phyloP scores from a whole-genome alignment of 202 grass and related monocot genomes.

The Digitaria exilis region DNA sequence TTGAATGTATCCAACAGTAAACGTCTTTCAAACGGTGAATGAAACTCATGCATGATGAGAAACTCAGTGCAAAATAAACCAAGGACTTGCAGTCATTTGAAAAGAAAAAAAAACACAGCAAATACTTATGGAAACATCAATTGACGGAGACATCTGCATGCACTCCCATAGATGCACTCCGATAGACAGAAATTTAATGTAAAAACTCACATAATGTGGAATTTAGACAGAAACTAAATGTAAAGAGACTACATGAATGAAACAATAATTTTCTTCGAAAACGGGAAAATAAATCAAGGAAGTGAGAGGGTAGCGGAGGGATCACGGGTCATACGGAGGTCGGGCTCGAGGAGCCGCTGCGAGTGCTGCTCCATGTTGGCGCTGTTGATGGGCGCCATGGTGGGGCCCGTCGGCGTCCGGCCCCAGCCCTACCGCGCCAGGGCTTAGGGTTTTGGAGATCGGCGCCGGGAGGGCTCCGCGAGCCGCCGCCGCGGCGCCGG shows the following conservation, averaged over 20 bases:
- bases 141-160: background rate
- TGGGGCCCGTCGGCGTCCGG: constrained; percentile 21
- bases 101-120: background rate
- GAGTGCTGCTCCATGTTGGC: constrained; percentile 92
- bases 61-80: background rate
- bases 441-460: constrained; percentile 60
- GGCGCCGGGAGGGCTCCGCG: constrained; percentile 15
- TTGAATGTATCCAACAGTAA: background rate
- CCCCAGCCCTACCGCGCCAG: constrained; percentile 52
- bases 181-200: too few relatives aligned
- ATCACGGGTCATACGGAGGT: constrained; percentile 56
- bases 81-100: background rate
- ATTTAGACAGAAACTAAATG: too few relatives aligned
- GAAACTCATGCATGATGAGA: background rate
- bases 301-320: background rate
- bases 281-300: background rate
- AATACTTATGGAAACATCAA: background rate
- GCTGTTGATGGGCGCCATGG: constrained; percentile 87
- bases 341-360: constrained; percentile 81
- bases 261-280: background rate
- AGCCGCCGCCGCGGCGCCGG: background rate
- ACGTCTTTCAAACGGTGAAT: background rate
- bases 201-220: too few relatives aligned
- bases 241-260: too few relatives aligned
- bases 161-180: too few relatives aligned